Evolutionary conservation across 1,284 basidiomycete species (phyloP), one percentile per base, ranked within the genome.

Genomic region (Cutaneotrichosporon daszewskae): DNA sequence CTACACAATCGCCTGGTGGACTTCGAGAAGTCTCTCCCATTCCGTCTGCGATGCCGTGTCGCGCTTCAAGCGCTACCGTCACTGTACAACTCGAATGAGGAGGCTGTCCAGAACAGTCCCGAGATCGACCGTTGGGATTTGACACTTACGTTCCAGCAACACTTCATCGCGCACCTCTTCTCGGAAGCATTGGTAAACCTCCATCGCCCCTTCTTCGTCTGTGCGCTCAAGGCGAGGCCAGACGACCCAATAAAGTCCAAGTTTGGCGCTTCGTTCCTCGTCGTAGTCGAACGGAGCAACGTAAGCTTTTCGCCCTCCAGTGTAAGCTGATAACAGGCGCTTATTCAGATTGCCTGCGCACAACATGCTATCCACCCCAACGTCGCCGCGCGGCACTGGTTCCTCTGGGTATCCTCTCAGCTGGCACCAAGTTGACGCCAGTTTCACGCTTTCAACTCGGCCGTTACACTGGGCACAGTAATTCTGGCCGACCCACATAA

Each of bases 181-280:
- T 47, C 52, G 8, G 59, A 62, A 33, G 48, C 49, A 23, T 43
- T 62, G 24, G 28, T 64, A 17, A 58, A 55, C 42, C 46, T 64
- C 11, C 54, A 57, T 18, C 36, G 62, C 31, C 60, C 59, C 3
- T 64, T 58, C 43, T 64, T 64, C 34, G 58, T 60, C 24, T 47
- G 53, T 32, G 62, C 62, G 9, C 55, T 64, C 32, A 49, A 62
- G 20, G 49, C 53, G 17, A 34, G 38, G 4, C 42, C 40, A 5
- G 56, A 59, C 16, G 59, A 64, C 28, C 62, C 62, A 3, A 51
- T 54, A 4, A 32, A 50, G 24, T 51, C 47, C 3, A 32, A 49
- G 8, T 62, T 55, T 40, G 60, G 59, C 4, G 47, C 57, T 16
- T 51, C 58, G 0, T 64, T 58, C 34, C 40, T 64, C 6, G 55